Base-by-base conservation (phyloP, 1,139 yeast species). In the Yamadazyma friedrichii region DNA sequence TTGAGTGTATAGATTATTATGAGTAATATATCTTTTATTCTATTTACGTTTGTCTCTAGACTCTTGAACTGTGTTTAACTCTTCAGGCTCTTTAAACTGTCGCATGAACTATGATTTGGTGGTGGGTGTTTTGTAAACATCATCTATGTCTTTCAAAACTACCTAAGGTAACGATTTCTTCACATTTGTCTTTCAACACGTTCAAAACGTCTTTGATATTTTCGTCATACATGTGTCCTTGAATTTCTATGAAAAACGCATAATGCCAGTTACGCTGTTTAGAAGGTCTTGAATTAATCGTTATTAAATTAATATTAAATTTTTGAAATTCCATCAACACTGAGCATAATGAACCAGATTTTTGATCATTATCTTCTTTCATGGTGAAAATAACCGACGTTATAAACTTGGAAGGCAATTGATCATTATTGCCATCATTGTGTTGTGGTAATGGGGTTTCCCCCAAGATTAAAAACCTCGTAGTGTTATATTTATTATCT, bases 261-360 rank as follows among this genome's bases (percentile, higher is more conserved):
- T 89, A 88, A 51, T 83, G 83, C 98, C 97, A 91, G 27, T 84
- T 82, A 42, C 67, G 62, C 38, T 70, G 59, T 15, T 75, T 72
- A 1, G 86, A 75, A 31, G 95, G 88, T 51, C 96, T 69, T 4
- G 95, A 84, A 35, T 79, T 78, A 40, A 91, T 86, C 11, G 88
- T 75, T 4, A 82, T 77, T 63, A 89, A 67, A 53, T 84, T 86
- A 45, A 88, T 69, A n/a, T 73, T 65, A 52, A 78, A 67, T 13
- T 65, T 59, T 40, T 80, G 78, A 55, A 89, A 78, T 5, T 76
- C 74, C 39, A 70, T 73, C 43, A 89, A 65, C 0, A 86, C 87
- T 34, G 76, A 76, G 44, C 87, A 84, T 35, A 88, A 67, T 1
- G 93, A 81, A 8, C 96, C 96, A 0, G 93, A 84, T 43, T 78